Evolutionary conservation across 768 basidiomycete genomes (phyloP), one percentile per base, ranked within the genome.

Genomic region (Omphalotus guepiniiformis): DNA sequence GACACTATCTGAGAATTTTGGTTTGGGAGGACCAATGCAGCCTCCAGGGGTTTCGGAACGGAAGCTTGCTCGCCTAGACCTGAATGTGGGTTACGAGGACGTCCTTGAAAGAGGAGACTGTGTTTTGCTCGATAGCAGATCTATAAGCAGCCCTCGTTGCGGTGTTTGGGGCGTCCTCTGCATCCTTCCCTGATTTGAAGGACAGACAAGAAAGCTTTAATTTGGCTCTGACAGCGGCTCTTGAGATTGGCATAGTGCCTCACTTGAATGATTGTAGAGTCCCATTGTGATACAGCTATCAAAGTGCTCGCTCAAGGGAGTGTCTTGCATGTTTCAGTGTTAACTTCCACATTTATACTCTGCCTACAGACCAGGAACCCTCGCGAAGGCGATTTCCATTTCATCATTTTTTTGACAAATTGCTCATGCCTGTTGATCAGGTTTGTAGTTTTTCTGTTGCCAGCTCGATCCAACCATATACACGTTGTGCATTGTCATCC

Each of bases 11-110:
- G 88, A 90, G 57, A 84, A 81, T 41, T 64, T 89, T 5, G 87
- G 88, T 0, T 57, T 88, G 30, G 12, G 9, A 21, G 67, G 66
- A 1, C 68, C 79, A 0, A 40, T 64, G 1, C 74, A 80, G 48
- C 70, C 85, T 0, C 91, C 93, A 0, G 81, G 84, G 3, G 67
- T 99, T 8, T 93, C 89, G 0, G 87, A 93, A 55, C 75, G 93
- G 23, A 99, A 99, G 57, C 72, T 96, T 53, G 87, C 90, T 0
- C 97, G 95, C 62, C 66, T 97, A 42, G 91, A 91, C 54, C 95
- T 97, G 67, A 97, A 93, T 54, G 94, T 95, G 6, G 93, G 95
- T 57, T 93, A 93, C 56, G 88, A 89, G 86, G 78, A 79, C 27
- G 74, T 76, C 2, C 86, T 96, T 51, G 79, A 94, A 0, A 67